These are phyloP conservation scores for Stephania yunnanensis DNA, from an alignment of 164 flowering plant species.

Conservation along the genomic window DNA sequence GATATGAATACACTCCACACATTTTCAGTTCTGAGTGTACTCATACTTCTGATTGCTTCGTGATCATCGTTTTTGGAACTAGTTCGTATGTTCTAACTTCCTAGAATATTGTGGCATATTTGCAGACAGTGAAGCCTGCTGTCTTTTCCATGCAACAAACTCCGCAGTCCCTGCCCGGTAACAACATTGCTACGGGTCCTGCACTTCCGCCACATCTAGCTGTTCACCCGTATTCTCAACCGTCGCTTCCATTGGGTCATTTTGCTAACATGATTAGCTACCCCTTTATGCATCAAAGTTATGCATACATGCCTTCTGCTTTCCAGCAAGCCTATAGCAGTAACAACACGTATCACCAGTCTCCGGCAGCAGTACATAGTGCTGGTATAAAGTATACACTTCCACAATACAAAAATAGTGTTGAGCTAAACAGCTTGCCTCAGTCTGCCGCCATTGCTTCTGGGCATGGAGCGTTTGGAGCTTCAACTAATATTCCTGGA, in stretches of 20 bases:
- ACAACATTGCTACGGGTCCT: conserved; percentile 58
- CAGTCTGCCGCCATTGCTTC: conserved; percentile 68
- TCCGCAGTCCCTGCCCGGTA: conserved; percentile 46
- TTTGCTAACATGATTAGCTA: conserved; percentile 78
- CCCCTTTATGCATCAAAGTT: conserved; percentile 76
- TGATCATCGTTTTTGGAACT: background rate
- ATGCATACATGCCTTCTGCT: conserved; percentile 77
- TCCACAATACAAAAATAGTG: conserved; percentile 78
- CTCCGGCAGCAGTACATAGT: conserved; percentile 57
- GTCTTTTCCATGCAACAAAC: conserved; percentile 45
- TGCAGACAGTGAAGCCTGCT: conserved; percentile 57
- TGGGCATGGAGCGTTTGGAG: conserved; percentile 82
- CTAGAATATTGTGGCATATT: background rate
- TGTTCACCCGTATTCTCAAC: conserved; percentile 76
- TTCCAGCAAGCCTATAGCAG: conserved; percentile 85
- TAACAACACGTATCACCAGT: conserved; percentile 76
- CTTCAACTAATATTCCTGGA: conserved; percentile 56
- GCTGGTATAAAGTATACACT: conserved; percentile 38
- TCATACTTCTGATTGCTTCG: background rate
- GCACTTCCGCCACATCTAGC: conserved; percentile 76
- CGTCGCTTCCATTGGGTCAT: conserved; percentile 79
- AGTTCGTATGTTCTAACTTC: background rate
- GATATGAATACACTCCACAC: background rate
- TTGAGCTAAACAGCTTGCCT: conserved; percentile 69
- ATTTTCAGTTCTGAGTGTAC: background rate